Evolutionary conservation across 345 rosid species (phyloP).

Genomic region (Erysimum cheiranthoides): DNA sequence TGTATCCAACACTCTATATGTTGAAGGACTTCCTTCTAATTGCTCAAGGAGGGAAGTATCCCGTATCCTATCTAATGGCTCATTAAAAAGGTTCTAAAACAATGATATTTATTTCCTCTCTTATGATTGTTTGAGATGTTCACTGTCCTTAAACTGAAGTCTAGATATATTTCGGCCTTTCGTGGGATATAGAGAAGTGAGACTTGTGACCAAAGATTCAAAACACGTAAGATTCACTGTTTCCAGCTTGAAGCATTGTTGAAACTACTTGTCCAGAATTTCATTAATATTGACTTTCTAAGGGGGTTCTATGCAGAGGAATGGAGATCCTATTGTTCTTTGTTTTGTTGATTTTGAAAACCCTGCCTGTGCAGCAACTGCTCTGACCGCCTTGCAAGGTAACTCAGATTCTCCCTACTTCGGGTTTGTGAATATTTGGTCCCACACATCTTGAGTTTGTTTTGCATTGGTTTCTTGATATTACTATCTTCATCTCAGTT

Average conservation of each 20-base stretch:
- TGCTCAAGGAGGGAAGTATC: conserved; percentile 82
- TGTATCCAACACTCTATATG: conserved; percentile 81
- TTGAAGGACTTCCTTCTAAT: conserved; percentile 85
- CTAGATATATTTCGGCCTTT: conserved; percentile 90
- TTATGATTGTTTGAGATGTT: conserved; percentile 22
- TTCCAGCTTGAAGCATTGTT: conserved; percentile 11
- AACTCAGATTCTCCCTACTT: conserved; percentile 4
- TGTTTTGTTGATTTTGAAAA: conserved; percentile 84
- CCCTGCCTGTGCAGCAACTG: conserved; percentile 93
- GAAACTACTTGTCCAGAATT: not conserved
- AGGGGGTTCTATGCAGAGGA: conserved; percentile 62
- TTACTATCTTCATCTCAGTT: conserved; percentile 7
- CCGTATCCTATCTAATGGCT: conserved; percentile 67
- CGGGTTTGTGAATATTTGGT: not conserved
- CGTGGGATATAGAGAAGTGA: conserved; percentile 81
- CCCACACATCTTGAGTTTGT: not conserved
- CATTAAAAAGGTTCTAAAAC: conserved; percentile 2
- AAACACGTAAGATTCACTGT: conserved; percentile 59
- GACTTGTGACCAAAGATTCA: conserved; percentile 79
- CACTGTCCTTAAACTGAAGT: conserved; percentile 46
- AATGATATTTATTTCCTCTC: not conserved
- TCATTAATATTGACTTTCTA: conserved; percentile 1
- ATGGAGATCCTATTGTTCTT: conserved; percentile 80
- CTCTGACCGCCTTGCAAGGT: conserved; percentile 93
- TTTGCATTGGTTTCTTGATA: conserved; percentile 3